Evolutionary conservation across 768 basidiomycete species (phyloP), one percentile per base, ranked within the genome.

Genomic region (Sarcomyxa edulis): DNA sequence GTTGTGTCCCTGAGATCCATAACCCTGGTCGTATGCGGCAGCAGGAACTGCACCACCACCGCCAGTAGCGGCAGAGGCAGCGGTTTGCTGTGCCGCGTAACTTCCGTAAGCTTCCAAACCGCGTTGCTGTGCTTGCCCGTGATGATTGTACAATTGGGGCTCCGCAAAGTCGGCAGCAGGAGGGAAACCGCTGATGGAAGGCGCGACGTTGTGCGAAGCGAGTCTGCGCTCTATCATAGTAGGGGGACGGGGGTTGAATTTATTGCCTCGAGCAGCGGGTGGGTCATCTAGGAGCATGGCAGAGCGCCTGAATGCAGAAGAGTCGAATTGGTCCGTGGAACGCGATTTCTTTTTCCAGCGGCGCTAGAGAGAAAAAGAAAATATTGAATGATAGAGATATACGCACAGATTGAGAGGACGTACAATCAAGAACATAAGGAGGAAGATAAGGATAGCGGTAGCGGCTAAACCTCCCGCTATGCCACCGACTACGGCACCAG

Each of bases 251-350:
- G 74, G 74, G 42, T 74, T 74, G 50, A 58, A 69, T n/a, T n/a
- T n/a, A n/a, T n/a, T n/a, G 1, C 70, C 64, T 20, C 57, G 58
- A 15, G 59, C 60, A 3, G 62, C 61, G 19, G 59, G 62, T n/a
- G 71, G 68, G 46, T 81, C 81, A 32, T 75, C 64, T 14, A 78
- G 59, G 19, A 83, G 55, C 12, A 77, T 52, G 12, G 72, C 74
- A 8, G 83, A 84, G 39, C 79, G 76, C 37, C 74, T 72, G 68
- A 83, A 84, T 7, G 70, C 69, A 31, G 61, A 55, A 1, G 78
- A 56, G 44, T 76, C 68, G 56, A 83, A 86, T 28, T 57, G 50
- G 20, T 70, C 67, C 0, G 62, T 62, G 14, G 64, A 56, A 16
- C 59, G 62, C n/a, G n/a, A n/a, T n/a, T n/a, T n/a, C 45, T 63